Conservation (phyloP, 768 basidiomycete genomes). For the Termitomyces sp. region DNA sequence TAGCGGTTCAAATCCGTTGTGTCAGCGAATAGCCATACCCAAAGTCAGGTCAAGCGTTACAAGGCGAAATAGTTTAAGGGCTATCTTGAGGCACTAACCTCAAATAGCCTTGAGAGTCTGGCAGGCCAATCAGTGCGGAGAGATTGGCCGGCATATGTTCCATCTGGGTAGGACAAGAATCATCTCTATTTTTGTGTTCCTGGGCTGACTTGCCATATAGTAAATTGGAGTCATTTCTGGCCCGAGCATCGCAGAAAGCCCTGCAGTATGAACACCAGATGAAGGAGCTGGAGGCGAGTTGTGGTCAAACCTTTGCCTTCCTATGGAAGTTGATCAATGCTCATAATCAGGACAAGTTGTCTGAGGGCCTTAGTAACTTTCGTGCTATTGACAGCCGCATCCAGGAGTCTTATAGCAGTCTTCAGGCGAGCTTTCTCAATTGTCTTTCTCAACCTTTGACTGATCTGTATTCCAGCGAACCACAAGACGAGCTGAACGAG, state of each 20-base stretch:
- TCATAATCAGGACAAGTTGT: conserved; percentile 48
- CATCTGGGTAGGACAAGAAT: conserved; percentile 14
- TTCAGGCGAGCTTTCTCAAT: conserved; percentile 42
- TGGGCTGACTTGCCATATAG: conserved; percentile 24
- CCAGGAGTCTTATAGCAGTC: conserved; percentile 54
- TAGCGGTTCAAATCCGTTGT: neutral
- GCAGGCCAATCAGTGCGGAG: neutral
- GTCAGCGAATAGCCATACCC: neutral
- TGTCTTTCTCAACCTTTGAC: neutral
- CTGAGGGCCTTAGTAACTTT: conserved; percentile 71
- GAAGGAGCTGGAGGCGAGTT: conserved; percentile 55
- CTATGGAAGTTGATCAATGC: neutral
- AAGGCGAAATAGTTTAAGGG: neutral
- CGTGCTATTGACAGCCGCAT: conserved; percentile 66
- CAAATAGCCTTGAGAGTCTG: conserved; percentile 5
- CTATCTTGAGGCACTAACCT: neutral
- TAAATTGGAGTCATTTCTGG: conserved; percentile 42
- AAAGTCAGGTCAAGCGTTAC: neutral
- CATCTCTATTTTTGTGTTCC: neutral
- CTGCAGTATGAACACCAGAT: conserved; percentile 49
- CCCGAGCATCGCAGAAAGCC: conserved; percentile 41
- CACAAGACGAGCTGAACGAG: conserved; percentile 52
- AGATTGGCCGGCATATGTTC: conserved; percentile 17
- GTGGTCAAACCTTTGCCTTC: neutral
- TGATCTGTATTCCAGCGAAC: conserved; percentile 39